Conservation (phyloP, 2,329 filamentous ascomycete genomes). For the Trichoderma sp. region DNA sequence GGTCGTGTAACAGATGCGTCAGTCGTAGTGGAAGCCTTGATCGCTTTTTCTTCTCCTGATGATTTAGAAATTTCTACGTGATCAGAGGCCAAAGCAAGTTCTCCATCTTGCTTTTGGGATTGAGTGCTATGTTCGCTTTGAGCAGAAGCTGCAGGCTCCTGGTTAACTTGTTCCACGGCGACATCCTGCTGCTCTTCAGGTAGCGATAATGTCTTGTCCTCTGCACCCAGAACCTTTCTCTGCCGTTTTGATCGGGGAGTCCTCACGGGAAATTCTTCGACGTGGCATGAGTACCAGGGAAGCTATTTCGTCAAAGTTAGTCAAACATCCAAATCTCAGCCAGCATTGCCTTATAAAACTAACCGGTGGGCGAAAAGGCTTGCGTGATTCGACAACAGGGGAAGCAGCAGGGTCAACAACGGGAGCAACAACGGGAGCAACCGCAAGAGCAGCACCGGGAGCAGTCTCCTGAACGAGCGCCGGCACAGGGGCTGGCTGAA, state of each 20-base stretch:
- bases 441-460: background rate
- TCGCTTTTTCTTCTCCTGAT: slow-evolving; percentile 20
- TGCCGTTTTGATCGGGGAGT: slow-evolving; percentile 39
- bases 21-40: slow-evolving; percentile 26
- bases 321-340: background rate
- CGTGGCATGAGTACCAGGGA: slow-evolving; percentile 55
- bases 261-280: slow-evolving; percentile 47
- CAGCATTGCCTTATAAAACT: slow-evolving; percentile 30
- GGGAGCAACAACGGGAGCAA: background rate
- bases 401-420: background rate
- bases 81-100: background rate
- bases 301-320: slow-evolving; percentile 38
- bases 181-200: slow-evolving; percentile 41
- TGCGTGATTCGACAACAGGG: slow-evolving; percentile 22
- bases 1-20: slow-evolving; percentile 29
- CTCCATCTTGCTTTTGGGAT: background rate
- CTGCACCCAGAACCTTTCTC: slow-evolving; percentile 40
- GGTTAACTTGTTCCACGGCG: slow-evolving; percentile 26
- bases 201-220: slow-evolving; percentile 41
- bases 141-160: slow-evolving; percentile 22
- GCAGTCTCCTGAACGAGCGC: slow-evolving; percentile 19
- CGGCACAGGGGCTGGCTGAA: slow-evolving; percentile 26
- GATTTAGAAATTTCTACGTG: slow-evolving; percentile 21
- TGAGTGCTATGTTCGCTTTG: background rate
- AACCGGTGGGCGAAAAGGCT: slow-evolving; percentile 50